phyloP scores from a whole-genome alignment of 371 early-diverging fungal genomes.

The Lichtheimia corymbifera region DNA sequence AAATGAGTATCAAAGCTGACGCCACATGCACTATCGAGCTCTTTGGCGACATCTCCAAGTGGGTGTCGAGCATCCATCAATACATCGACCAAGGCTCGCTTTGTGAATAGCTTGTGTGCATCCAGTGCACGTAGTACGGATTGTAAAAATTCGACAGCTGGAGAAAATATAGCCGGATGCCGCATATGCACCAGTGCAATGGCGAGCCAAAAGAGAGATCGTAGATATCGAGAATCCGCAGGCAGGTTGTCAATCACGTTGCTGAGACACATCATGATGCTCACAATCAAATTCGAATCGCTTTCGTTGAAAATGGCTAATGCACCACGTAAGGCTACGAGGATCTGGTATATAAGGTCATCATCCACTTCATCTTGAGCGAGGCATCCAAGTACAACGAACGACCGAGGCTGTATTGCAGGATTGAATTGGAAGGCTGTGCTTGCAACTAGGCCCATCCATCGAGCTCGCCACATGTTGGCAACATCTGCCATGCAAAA shows the following conservation, averaged over 20 bases:
- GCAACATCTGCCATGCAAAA: constrained; percentile 53
- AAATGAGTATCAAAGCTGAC: constrained; percentile 85
- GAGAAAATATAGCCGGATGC: constrained; percentile 73
- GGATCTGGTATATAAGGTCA: constrained; percentile 84
- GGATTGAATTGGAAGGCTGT: constrained; percentile 93
- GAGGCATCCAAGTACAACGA: constrained; percentile 90
- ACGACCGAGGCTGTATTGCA: constrained; percentile 91
- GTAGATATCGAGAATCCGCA: constrained; percentile 73
- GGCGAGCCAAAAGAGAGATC: constrained; percentile 88
- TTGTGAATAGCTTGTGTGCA: constrained; percentile 65
- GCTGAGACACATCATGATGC: constrained; percentile 85
- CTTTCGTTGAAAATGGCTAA: constrained; percentile 81
- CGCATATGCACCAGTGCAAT: constrained; percentile 85
- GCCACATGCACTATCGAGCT: constrained; percentile 73
- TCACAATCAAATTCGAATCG: constrained; percentile 73
- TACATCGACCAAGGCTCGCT: constrained; percentile 62
- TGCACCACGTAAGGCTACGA: constrained; percentile 84
- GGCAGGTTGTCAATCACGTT: constrained; percentile 83
- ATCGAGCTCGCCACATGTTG: constrained; percentile 85
- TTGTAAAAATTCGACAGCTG: constrained; percentile 70
- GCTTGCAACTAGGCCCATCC: constrained; percentile 90
- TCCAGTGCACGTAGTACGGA: constrained; percentile 77
- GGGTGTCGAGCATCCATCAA: constrained; percentile 71
- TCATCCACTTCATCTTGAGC: constrained; percentile 88
- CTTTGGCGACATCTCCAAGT: constrained; percentile 61